Conservation (phyloP, 2,329 filamentous ascomycete species). For the Emmonsia crescens region DNA sequence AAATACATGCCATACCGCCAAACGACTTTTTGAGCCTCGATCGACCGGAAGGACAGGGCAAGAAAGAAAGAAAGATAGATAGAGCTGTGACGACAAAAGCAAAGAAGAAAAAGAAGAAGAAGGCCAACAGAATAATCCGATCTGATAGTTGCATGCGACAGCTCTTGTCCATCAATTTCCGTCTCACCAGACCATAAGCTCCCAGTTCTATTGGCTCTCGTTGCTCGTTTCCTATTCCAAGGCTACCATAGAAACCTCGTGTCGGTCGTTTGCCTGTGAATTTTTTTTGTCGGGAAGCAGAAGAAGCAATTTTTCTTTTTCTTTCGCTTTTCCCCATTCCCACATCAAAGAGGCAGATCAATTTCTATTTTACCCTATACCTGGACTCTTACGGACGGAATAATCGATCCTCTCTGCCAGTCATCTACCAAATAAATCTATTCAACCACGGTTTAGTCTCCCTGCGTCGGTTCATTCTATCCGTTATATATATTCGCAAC, state of each 20-base stretch:
- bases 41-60: slow-evolving; percentile 2
- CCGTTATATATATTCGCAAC: neutral
- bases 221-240: neutral
- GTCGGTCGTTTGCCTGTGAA: slow-evolving; percentile 6
- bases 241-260: slow-evolving; percentile 4
- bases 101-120: slow-evolving; percentile 1
- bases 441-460: neutral
- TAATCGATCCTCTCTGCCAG: neutral
- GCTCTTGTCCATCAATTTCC: neutral
- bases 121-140: neutral
- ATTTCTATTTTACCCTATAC: neutral
- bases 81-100: slow-evolving; percentile 6
- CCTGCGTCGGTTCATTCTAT: neutral
- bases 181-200: neutral
- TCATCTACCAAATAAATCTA: neutral
- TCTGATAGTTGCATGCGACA: neutral
- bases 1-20: neutral
- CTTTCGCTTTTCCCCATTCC: neutral
- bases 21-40: neutral
- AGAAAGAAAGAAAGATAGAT: slow-evolving; percentile 10
- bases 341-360: neutral
- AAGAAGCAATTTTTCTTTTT: neutral
- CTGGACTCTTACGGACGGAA: neutral
- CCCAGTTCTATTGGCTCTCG: neutral
- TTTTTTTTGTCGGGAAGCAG: slow-evolving; percentile 1